Percentiles rank a stretch among this genome's conserved stretches.
Conservation (phyloP, 257 asterid species). For the Hygrophila difformis region DNA sequence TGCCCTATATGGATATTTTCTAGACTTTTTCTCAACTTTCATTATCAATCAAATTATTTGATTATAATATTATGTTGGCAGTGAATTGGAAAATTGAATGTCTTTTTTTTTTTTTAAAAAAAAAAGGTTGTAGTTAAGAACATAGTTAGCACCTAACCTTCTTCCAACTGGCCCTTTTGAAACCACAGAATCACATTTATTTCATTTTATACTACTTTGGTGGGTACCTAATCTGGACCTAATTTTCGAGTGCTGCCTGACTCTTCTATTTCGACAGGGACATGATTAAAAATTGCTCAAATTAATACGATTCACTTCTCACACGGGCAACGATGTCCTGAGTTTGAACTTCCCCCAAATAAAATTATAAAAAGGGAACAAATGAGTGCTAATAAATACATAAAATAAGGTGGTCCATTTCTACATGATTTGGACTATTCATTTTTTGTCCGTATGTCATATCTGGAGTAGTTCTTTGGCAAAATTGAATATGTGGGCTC, state of each 20-base stretch:
- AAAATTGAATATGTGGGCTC: background rate
- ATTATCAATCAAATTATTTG: too few relatives aligned
- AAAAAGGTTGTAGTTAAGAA: background rate
- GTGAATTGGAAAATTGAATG: too few relatives aligned
- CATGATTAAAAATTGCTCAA: background rate
- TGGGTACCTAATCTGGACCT: constrained; percentile 18
- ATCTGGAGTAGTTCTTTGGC: background rate
- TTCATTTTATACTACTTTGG: constrained; percentile 8
- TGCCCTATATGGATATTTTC: too few relatives aligned
- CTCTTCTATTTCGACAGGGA: constrained; percentile 13
- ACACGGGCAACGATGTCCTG: constrained; percentile 16
- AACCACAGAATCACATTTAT: background rate
- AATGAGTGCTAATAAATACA: too few relatives aligned
- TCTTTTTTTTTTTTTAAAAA: too few relatives aligned
- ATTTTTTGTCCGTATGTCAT: constrained; percentile 1
- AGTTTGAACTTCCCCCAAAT: constrained; percentile 4
- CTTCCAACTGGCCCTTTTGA: constrained; percentile 6
- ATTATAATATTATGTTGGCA: too few relatives aligned
- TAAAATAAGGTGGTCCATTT: constrained; percentile 11
- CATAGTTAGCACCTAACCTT: background rate
- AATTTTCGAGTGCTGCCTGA: constrained; percentile 18
- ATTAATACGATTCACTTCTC: constrained; percentile 1
- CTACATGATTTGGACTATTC: constrained; percentile 9
- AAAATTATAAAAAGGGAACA: too few relatives aligned
- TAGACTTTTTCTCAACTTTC: too few relatives aligned